Conservation (phyloP, 2,329 filamentous ascomycete genomes). For the Talaromyces albobiverticillius region DNA sequence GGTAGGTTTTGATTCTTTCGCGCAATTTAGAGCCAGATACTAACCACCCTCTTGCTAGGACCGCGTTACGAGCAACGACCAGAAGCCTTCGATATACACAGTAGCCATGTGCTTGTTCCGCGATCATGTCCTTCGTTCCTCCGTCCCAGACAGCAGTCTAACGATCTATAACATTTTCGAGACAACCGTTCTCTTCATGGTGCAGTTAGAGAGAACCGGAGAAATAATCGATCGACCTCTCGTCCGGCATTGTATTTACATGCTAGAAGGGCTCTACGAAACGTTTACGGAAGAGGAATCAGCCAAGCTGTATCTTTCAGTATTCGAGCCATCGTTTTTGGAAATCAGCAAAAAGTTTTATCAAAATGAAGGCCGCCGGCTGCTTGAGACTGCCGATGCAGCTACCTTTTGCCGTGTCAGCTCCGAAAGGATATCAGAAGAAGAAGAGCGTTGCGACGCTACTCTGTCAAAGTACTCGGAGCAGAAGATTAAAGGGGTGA, state of each 20-base stretch:
- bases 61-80: slow-evolving; percentile 73
- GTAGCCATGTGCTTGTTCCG: slow-evolving; percentile 85
- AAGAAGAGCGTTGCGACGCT: slow-evolving; percentile 76
- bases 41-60: slow-evolving; percentile 51
- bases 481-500: slow-evolving; percentile 69
- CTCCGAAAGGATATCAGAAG: slow-evolving; percentile 71
- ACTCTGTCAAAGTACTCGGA: slow-evolving; percentile 72
- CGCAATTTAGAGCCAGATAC: not conserved
- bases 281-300: slow-evolving; percentile 72
- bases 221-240: slow-evolving; percentile 82
- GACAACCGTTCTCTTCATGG: slow-evolving; percentile 81
- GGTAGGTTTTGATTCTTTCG: slow-evolving; percentile 40
- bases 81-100: slow-evolving; percentile 75
- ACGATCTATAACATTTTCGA: slow-evolving; percentile 73
- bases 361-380: slow-evolving; percentile 65
- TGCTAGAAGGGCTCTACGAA: slow-evolving; percentile 88
- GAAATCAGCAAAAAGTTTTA: slow-evolving; percentile 72
- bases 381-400: slow-evolving; percentile 77
- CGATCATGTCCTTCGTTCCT: slow-evolving; percentile 72
- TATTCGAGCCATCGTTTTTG: slow-evolving; percentile 79
- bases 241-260: slow-evolving; percentile 78
- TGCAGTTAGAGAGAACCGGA: slow-evolving; percentile 86
- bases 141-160: slow-evolving; percentile 40
- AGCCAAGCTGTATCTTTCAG: slow-evolving; percentile 77
- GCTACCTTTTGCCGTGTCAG: slow-evolving; percentile 77